phyloP scores from a whole-genome alignment of 1,284 basidiomycete species.

The Lentinus polychrous region DNA sequence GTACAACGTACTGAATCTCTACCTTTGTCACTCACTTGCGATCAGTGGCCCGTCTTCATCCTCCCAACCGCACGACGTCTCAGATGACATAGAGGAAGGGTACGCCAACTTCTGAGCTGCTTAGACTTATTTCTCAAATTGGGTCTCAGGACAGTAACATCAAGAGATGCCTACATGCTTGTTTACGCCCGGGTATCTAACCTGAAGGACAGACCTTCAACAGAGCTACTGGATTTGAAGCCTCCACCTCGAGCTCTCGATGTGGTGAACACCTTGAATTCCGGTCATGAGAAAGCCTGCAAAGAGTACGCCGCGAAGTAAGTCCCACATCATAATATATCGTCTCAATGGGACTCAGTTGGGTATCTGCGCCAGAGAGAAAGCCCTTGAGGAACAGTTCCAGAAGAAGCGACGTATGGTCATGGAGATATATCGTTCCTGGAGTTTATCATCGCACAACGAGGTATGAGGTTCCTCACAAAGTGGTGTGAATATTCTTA shows the following conservation, averaged over 20 bases:
- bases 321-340: conserved; percentile 14
- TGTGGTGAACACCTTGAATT: conserved; percentile 52
- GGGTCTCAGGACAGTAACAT: conserved; percentile 32
- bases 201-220: neutral
- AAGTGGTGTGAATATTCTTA: neutral
- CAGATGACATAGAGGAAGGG: conserved; percentile 17
- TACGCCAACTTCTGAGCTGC: neutral
- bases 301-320: conserved; percentile 44
- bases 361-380: conserved; percentile 31
- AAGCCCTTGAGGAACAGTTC: conserved; percentile 38
- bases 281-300: conserved; percentile 43
- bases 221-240: conserved; percentile 13
- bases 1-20: conserved; percentile 3
- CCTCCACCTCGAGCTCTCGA: conserved; percentile 50
- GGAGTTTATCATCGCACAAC: conserved; percentile 44
- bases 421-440: conserved; percentile 53
- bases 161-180: conserved; percentile 89
- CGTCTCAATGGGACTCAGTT: conserved; percentile 8
- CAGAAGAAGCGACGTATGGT: conserved; percentile 43
- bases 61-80: neutral
- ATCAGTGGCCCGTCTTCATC: neutral
- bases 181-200: conserved; percentile 57
- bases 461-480: conserved; percentile 34
- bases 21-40: neutral
- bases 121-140: conserved; percentile 1